Base-by-base conservation (phyloP, 1,284 basidiomycete genomes). In the Sporisorium exsertum region DNA sequence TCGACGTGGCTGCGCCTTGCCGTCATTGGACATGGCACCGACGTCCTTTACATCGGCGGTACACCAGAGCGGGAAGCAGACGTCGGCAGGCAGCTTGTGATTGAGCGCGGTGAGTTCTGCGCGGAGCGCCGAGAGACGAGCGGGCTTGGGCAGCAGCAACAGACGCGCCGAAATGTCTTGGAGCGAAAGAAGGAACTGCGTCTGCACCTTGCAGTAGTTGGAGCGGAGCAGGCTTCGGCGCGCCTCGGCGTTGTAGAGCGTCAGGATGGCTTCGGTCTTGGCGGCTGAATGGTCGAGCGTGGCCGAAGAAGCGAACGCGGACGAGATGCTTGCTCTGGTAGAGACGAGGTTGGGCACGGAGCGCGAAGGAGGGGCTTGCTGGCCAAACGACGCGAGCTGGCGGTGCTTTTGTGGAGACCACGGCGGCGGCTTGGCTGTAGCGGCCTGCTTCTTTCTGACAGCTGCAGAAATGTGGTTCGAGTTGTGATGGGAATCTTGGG, bases 21-120 rank as follows among this genome's bases (percentile, higher is more conserved):
- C 50, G 29, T 58, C 22, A 10, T 20, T 16, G 8, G 32, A 22
- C 5, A 45, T 45, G 37, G 53, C 29, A 16, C 10, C 49, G 8
- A 29, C 27, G n/a, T 84, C 81, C 16, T 76, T 72, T 45, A 63
- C 59, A 54, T 78, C 78, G 16, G 78, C 77, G 18, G 59, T 87
- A 83, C 95, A 97, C 95, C 95, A 98, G 87, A 97, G 90, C 27
- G 95, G 95, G 91, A 98, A 94, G 86, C 95, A 97, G n/a, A 95
- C 90, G 91, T 95, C 79, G 54, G 77, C 32, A 6, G 97, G 97
- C 33, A 99, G 89, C 84, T 93, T 94, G 85, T 99, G 96, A 84
- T 99, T 99, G 58, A 99, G 87, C 26, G 92, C 92, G 2, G 97
- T 99, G 70, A 99, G 87, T 85, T 99, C 97, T 24, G 97, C 97